phyloP scores from a whole-genome alignment of 495 filamentous ascomycete genomes.

The Penicillium ucsense region DNA sequence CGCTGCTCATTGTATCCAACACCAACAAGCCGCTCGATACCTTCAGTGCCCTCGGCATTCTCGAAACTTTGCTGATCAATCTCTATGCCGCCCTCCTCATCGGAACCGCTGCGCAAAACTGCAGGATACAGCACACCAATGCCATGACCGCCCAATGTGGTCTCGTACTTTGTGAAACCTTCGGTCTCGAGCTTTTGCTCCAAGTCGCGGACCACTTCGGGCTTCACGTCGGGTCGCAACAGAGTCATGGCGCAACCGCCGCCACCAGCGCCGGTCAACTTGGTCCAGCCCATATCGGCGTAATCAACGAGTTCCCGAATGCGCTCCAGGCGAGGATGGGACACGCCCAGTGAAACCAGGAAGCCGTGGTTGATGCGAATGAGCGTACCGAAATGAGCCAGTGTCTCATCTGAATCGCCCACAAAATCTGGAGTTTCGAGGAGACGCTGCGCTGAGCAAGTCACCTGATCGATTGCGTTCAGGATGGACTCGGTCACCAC shows the following conservation, averaged over 20 bases:
- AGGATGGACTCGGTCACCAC: slow-evolving; percentile 67
- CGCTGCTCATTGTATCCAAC: slow-evolving; percentile 57
- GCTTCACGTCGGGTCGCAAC: slow-evolving; percentile 52
- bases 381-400: slow-evolving; percentile 69
- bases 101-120: slow-evolving; percentile 62
- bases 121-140: slow-evolving; percentile 91
- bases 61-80: slow-evolving; percentile 91
- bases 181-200: slow-evolving; percentile 61
- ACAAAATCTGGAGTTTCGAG: slow-evolving; percentile 58
- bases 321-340: slow-evolving; percentile 85
- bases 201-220: slow-evolving; percentile 46
- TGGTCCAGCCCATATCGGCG: slow-evolving; percentile 89
- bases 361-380: slow-evolving; percentile 91
- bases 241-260: slow-evolving; percentile 93
- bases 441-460: slow-evolving; percentile 59
- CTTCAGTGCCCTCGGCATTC: slow-evolving; percentile 66
- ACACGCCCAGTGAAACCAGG: slow-evolving; percentile 79
- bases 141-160: slow-evolving; percentile 82
- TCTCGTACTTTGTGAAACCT: slow-evolving; percentile 73
- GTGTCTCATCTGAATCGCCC: slow-evolving; percentile 42
- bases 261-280: slow-evolving; percentile 89
- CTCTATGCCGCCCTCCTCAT: slow-evolving; percentile 72
- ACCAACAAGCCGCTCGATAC: slow-evolving; percentile 59
- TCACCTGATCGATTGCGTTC: slow-evolving; percentile 74
- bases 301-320: slow-evolving; percentile 87